A percentile compares a stretch with the other conserved stretches of the same genome.
Evolutionary conservation across 345 rosid species (phyloP).

Genomic region (Dipteronia dyeriana): DNA sequence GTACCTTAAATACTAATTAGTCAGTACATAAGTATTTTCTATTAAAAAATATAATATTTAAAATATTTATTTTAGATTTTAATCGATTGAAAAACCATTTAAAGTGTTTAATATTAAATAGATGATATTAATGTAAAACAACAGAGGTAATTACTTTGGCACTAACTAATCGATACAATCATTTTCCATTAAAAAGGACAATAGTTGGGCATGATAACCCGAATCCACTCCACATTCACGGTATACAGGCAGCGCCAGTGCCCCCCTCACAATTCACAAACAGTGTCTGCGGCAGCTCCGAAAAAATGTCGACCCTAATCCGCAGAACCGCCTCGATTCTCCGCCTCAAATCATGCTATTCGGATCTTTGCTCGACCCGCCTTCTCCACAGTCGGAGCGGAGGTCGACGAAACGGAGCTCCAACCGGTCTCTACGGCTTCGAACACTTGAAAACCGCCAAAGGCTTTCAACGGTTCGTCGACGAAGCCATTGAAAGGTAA

Average conservation of each 20-base stretch:
- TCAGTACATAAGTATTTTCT: too few relatives aligned
- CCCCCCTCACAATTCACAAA: too few relatives aligned
- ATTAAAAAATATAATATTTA: too few relatives aligned
- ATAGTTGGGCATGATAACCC: neutral
- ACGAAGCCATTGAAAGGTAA: constrained; percentile 88
- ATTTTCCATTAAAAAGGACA: too few relatives aligned
- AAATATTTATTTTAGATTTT: too few relatives aligned
- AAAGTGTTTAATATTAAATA: too few relatives aligned
- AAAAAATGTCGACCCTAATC: constrained; percentile 41
- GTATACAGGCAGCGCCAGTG: neutral
- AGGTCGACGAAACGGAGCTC: constrained; percentile 29
- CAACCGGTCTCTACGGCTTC: constrained; percentile 86
- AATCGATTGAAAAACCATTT: too few relatives aligned
- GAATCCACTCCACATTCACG: neutral
- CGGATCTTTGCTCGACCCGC: constrained; percentile 30
- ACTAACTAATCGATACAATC: too few relatives aligned
- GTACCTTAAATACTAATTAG: too few relatives aligned
- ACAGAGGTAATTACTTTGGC: too few relatives aligned
- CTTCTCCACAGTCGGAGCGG: constrained; percentile 34
- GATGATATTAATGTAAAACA: too few relatives aligned
- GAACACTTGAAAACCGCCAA: constrained; percentile 66
- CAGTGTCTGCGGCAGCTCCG: neutral
- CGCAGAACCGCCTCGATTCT: constrained; percentile 26
- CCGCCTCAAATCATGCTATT: constrained; percentile 18
- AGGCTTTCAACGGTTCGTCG: constrained; percentile 87